Conservation (phyloP, 225 moss, liverwort and hornwort genomes). For the Sphagnum contortum region DNA sequence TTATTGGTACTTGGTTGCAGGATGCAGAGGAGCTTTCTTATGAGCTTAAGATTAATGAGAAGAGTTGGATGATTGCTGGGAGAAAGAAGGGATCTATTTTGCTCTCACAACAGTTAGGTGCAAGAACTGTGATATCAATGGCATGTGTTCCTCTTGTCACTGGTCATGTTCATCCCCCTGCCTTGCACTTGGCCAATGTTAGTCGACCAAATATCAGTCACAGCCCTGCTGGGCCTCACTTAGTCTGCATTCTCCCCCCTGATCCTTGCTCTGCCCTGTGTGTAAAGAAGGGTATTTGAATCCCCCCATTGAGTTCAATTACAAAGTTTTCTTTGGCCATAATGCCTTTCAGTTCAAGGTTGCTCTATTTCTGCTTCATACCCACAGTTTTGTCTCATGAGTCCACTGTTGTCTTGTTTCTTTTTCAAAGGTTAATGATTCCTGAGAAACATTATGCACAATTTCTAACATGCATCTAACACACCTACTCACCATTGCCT, state of each 20-base stretch:
- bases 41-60: slow-evolving; percentile 72
- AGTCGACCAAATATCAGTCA: slow-evolving; percentile 82
- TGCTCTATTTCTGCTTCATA: too few species aligned
- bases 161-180: slow-evolving; percentile 96
- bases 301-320: too few species aligned
- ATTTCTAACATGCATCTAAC: too few species aligned
- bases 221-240: slow-evolving; percentile 93
- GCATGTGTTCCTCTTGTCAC: slow-evolving; percentile 90
- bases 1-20: slow-evolving; percentile 10
- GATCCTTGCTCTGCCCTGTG: slow-evolving; percentile 88
- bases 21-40: slow-evolving; percentile 75
- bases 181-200: slow-evolving; percentile 75
- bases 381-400: too few species aligned
- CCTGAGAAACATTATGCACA: too few species aligned
- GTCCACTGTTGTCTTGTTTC: too few species aligned
- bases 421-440: too few species aligned
- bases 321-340: too few species aligned
- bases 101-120: slow-evolving; percentile 58
- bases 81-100: slow-evolving; percentile 68
- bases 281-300: slow-evolving; percentile 54
- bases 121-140: slow-evolving; percentile 79
- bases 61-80: slow-evolving; percentile 97
- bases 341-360: too few species aligned
- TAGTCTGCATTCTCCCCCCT: slow-evolving; percentile 91
- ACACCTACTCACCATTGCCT: too few species aligned